Evolutionary conservation across 2,329 filamentous ascomycete genomes (phyloP).

Genomic region (Monilinia vaccinii-corymbosi): DNA sequence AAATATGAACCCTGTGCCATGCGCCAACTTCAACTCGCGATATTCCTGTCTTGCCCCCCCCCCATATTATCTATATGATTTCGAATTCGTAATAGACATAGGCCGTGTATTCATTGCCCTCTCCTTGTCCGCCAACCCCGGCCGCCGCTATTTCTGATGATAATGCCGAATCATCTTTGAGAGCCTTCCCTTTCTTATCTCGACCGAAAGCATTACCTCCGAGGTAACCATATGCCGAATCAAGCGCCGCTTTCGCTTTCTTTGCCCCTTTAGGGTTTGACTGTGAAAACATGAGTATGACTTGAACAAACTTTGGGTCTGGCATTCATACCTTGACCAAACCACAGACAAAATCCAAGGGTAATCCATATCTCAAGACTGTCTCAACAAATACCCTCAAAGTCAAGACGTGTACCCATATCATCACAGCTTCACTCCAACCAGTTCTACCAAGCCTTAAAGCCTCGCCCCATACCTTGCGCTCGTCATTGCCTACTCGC

Average conservation of each 20-base stretch:
- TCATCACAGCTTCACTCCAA: constrained; percentile 93
- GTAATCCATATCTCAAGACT: constrained; percentile 89
- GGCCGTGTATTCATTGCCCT: constrained; percentile 79
- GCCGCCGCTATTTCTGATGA: constrained; percentile 78
- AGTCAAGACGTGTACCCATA: constrained; percentile 87
- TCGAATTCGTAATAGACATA: constrained; percentile 98
- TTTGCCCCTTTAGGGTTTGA: constrained; percentile 73
- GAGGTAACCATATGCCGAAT: constrained; percentile 80
- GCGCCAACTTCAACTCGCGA: constrained; percentile 13
- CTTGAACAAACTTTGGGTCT: background rate
- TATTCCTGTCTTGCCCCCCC: background rate
- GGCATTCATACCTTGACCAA: constrained; percentile 60
- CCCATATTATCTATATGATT: constrained; percentile 39
- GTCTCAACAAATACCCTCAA: constrained; percentile 95
- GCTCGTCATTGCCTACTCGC: constrained; percentile 72
- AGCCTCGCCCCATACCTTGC: constrained; percentile 88
- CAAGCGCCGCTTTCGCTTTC: constrained; percentile 71
- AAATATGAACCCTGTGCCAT: constrained; percentile 12
- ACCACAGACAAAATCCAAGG: constrained; percentile 78
- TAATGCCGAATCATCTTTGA: constrained; percentile 76
- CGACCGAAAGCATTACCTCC: constrained; percentile 89
- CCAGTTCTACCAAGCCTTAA: constrained; percentile 80
- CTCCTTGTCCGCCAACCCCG: constrained; percentile 51
- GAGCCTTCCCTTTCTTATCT: constrained; percentile 87
- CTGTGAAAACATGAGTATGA: constrained; percentile 37